Evolutionary conservation across 1,139 yeast genomes (phyloP).

Genomic region (Lodderomyces oxycetoniae): DNA sequence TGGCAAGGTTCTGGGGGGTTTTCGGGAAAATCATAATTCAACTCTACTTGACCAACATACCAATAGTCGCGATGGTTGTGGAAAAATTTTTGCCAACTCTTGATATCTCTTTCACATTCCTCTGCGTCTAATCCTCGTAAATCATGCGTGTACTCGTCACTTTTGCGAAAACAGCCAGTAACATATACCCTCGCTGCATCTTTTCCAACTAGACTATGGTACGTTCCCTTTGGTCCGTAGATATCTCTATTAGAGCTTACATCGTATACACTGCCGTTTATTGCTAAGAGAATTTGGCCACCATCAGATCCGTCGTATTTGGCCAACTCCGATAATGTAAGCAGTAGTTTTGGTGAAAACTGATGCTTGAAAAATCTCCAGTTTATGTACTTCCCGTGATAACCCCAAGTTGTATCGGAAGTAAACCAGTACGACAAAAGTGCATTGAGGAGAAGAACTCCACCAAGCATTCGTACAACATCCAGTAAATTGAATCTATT

Average conservation of each 20-base stretch:
- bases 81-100: slow-evolving; percentile 53
- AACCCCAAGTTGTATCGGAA: slow-evolving; percentile 48
- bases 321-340: slow-evolving; percentile 48
- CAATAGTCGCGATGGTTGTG: slow-evolving; percentile 49
- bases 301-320: slow-evolving; percentile 49
- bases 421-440: slow-evolving; percentile 51
- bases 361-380: slow-evolving; percentile 34
- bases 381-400: slow-evolving; percentile 49
- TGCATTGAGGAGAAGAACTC: slow-evolving; percentile 45
- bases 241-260: slow-evolving; percentile 51
- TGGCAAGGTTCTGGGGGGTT: slow-evolving; percentile 35
- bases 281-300: slow-evolving; percentile 59
- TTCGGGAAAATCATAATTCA: slow-evolving; percentile 22
- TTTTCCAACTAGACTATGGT: slow-evolving; percentile 56
- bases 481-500: slow-evolving; percentile 26
- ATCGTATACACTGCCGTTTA: slow-evolving; percentile 68
- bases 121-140: slow-evolving; percentile 51
- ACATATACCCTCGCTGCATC: slow-evolving; percentile 74
- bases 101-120: slow-evolving; percentile 29
- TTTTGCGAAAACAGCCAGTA: slow-evolving; percentile 66
- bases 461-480: slow-evolving; percentile 41
- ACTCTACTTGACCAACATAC: slow-evolving; percentile 54
- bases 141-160: slow-evolving; percentile 61
- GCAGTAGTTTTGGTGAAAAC: slow-evolving; percentile 17
- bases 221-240: slow-evolving; percentile 67